Conservation (phyloP, 2,329 filamentous ascomycete genomes). For the Diaporthe humulicola region DNA sequence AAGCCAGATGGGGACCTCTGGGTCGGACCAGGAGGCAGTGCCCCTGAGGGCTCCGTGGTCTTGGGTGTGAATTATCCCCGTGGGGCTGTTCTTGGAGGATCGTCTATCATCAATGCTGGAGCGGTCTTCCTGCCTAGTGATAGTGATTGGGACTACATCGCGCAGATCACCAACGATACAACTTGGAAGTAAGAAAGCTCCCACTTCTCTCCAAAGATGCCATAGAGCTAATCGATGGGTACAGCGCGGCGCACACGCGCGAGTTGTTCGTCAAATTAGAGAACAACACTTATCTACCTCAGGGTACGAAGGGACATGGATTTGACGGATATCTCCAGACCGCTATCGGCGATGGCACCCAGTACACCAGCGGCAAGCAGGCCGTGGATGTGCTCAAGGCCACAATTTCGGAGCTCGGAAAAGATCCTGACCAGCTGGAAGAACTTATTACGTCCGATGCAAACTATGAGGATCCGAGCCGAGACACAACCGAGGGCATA, state of each 20-base stretch:
- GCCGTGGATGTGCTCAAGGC: constrained; percentile 44
- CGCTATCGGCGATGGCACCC: constrained; percentile 29
- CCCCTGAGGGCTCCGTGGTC: constrained; percentile 46
- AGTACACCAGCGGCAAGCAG: constrained; percentile 17
- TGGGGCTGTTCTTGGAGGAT: constrained; percentile 50
- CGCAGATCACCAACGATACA: constrained; percentile 46
- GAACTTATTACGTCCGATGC: constrained; percentile 28
- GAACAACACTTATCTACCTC: constrained; percentile 45
- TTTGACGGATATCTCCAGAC: constrained; percentile 47
- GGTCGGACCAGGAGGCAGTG: constrained; percentile 45
- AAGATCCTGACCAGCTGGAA: not conserved
- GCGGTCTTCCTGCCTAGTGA: constrained; percentile 45
- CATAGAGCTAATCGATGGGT: not conserved
- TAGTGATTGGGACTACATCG: constrained; percentile 47
- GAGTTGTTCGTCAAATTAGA: constrained; percentile 44
- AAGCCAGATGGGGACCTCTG: constrained; percentile 47
- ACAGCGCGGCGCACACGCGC: constrained; percentile 45
- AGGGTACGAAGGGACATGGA: constrained; percentile 43
- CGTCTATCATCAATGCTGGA: constrained; percentile 49
- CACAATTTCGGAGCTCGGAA: constrained; percentile 39
- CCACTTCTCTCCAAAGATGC: not conserved
- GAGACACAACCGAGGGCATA: constrained; percentile 41
- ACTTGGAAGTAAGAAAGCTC: constrained; percentile 43
- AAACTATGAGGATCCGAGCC: constrained; percentile 26
- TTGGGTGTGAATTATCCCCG: constrained; percentile 51